A percentile compares a stretch with the other conserved stretches of the same genome.
phyloP scores from a whole-genome alignment of 257 asterid species.

The Nicotiana attenuata region DNA sequence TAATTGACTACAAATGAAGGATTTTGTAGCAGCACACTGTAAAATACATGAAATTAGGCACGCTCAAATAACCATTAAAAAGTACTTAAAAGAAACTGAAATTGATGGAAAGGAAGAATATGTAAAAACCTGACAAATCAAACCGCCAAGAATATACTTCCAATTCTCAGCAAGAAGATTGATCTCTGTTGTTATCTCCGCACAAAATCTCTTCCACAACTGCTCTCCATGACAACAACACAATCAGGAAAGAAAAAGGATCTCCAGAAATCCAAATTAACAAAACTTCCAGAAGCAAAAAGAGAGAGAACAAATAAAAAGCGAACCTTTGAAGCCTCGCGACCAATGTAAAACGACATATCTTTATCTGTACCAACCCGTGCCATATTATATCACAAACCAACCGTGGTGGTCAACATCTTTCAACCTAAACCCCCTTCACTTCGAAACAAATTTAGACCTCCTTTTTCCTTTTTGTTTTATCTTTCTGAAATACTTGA shows the following conservation, averaged over 20 bases:
- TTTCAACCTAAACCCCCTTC: constrained; percentile 15
- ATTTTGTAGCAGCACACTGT: background rate
- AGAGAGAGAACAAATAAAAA: background rate
- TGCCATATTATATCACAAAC: constrained; percentile 65
- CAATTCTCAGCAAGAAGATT: constrained; percentile 80
- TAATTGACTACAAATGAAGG: background rate
- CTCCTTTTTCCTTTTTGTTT: background rate
- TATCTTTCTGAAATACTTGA: background rate
- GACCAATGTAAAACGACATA: constrained; percentile 97
- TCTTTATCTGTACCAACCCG: constrained; percentile 30
- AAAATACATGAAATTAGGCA: background rate
- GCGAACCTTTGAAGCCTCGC: constrained; percentile 95
- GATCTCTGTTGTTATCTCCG: constrained; percentile 68
- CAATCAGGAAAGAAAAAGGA: background rate
- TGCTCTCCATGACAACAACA: constrained; percentile 18
- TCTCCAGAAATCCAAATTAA: background rate
- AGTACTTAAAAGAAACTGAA: background rate
- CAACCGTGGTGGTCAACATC: constrained; percentile 28
- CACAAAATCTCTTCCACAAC: constrained; percentile 84
- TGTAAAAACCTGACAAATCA: constrained; percentile 45
- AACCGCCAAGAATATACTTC: constrained; percentile 71
- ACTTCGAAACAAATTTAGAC: background rate
- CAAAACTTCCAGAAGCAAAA: background rate
- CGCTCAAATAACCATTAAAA: background rate
- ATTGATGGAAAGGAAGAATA: background rate